These are phyloP conservation scores for Durusdinium trenchii DNA, from an alignment of 73 alveolate genomes.

Conservation along the genomic window DNA sequence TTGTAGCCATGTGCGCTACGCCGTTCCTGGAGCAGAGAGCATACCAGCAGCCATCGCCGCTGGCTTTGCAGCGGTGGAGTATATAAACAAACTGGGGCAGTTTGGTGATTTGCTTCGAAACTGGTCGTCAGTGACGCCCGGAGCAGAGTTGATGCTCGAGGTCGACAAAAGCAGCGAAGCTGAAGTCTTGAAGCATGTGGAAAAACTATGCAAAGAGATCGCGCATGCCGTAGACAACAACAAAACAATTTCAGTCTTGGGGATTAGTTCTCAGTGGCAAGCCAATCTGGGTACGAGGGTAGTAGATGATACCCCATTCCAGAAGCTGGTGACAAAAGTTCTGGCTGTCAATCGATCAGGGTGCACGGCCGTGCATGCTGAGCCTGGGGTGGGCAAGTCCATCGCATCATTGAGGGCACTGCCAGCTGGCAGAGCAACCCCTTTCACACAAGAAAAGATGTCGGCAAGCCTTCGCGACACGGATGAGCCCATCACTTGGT, in stretches of 20 bases:
- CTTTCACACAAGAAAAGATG: too few relatives aligned
- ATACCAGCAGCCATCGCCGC: not conserved
- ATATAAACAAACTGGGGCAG: constrained; percentile 20
- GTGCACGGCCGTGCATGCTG: constrained; percentile 54
- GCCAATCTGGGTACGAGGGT: constrained; percentile 44
- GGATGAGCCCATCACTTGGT: too few relatives aligned
- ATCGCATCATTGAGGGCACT: constrained; percentile 45
- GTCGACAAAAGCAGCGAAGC: constrained; percentile 69
- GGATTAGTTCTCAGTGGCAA: constrained; percentile 43
- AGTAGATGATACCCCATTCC: constrained; percentile 61
- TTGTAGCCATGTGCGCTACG: constrained; percentile 64
- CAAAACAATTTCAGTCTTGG: constrained; percentile 20
- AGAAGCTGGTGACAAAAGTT: constrained; percentile 23
- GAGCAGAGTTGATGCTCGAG: constrained; percentile 49
- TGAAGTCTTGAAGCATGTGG: constrained; percentile 37
- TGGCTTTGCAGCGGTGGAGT: constrained; percentile 47
- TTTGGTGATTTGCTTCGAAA: constrained; percentile 28
- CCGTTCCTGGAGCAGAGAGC: constrained; percentile 36
- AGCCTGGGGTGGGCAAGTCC: constrained; percentile 76
- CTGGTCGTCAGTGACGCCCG: constrained; percentile 56
- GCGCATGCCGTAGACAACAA: constrained; percentile 35
- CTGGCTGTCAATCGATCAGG: constrained; percentile 48
- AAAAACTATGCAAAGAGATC: constrained; percentile 31
- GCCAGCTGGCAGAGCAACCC: too few relatives aligned
- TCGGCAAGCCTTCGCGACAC: too few relatives aligned